Percentiles rank a stretch among this genome's conserved stretches.
phyloP scores from a whole-genome alignment of 495 filamentous ascomycete genomes.

The Aspergillus sclerotiicarbonarius region DNA sequence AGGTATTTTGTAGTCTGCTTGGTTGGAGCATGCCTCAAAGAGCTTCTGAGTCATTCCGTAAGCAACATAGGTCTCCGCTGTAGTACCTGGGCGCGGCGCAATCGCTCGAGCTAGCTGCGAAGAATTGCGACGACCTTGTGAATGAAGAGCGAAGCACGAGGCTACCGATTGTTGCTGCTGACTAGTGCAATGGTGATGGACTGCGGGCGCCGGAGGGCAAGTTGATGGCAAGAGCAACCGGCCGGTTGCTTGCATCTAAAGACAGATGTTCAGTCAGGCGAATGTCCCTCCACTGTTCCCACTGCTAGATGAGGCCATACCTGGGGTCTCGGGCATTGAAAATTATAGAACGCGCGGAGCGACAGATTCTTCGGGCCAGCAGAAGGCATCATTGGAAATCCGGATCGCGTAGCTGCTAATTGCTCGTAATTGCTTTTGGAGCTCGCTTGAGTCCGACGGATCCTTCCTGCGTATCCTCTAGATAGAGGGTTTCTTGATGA shows the following conservation, averaged over 20 bases:
- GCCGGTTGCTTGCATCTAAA: background rate
- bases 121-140: constrained; percentile 15
- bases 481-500: too few species aligned
- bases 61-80: constrained; percentile 69
- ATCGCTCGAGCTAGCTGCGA: constrained; percentile 36
- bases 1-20: constrained; percentile 72
- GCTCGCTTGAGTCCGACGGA: too few species aligned
- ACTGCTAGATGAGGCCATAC: background rate
- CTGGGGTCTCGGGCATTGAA: constrained; percentile 11
- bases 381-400: background rate
- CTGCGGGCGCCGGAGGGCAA: background rate
- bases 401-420: background rate
- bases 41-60: constrained; percentile 75
- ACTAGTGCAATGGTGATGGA: background rate
- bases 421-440: too few species aligned
- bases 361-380: background rate
- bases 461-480: too few species aligned
- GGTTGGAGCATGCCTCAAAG: constrained; percentile 70
- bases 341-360: background rate
- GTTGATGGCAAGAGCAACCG: background rate
- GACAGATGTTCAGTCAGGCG: background rate
- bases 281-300: too few species aligned
- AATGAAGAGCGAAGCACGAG: background rate
- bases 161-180: background rate
- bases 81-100: constrained; percentile 31